Evolutionary conservation across 2,329 filamentous ascomycete genomes (phyloP).

Genomic region (Fusarium gaditjirri): DNA sequence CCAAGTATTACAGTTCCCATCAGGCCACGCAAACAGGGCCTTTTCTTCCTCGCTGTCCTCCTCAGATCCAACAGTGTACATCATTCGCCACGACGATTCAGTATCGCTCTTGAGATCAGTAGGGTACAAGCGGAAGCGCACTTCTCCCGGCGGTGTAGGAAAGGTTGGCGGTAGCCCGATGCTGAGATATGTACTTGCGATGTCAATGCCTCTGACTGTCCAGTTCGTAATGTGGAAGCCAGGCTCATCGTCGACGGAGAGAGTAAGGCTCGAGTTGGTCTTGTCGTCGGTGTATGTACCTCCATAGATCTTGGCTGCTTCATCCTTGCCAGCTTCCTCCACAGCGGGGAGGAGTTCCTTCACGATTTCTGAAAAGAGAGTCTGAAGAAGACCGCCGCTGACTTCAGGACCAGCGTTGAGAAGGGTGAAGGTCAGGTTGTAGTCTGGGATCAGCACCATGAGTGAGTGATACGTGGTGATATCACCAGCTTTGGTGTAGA

Average conservation of each 20-base stretch:
- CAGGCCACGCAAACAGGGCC: conserved; percentile 5
- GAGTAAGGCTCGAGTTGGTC: neutral
- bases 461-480: conserved; percentile 15
- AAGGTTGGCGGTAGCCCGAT: neutral
- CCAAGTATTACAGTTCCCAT: conserved; percentile 6
- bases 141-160: neutral
- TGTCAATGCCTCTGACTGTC: conserved; percentile 15
- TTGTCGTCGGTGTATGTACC: conserved; percentile 4
- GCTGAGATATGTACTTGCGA: conserved; percentile 1
- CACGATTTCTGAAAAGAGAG: neutral
- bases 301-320: neutral
- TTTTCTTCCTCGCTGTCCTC: neutral
- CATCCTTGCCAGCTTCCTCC: conserved; percentile 12
- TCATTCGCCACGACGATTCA: conserved; percentile 5
- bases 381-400: neutral
- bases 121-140: conserved; percentile 18
- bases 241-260: conserved; percentile 6
- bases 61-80: neutral
- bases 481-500: conserved; percentile 19
- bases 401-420: conserved; percentile 4
- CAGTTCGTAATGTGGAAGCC: conserved; percentile 8
- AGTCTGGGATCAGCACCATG: conserved; percentile 1
- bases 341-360: neutral
- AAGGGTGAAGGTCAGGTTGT: neutral
- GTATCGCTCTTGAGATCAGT: neutral